Percentiles rank a stretch among this genome's conserved stretches.
phyloP scores from a whole-genome alignment of 768 basidiomycete species.

The Fomitopsis serialis region DNA sequence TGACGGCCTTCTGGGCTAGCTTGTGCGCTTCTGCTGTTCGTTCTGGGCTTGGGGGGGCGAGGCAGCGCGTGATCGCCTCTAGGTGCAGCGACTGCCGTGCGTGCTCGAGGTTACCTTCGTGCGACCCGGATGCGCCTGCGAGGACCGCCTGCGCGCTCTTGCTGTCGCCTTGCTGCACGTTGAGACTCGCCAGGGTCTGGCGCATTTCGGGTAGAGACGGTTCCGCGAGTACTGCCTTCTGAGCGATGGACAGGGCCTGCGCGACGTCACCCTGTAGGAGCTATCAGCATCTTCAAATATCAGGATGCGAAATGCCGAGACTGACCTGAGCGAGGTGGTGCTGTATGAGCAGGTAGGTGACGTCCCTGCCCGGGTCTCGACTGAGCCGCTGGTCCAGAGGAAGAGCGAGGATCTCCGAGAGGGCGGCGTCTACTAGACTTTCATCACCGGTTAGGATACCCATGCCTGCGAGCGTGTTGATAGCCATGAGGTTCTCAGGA shows the following conservation, averaged over 20 bases:
- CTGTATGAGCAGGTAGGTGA: conserved; percentile 65
- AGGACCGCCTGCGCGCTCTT: conserved; percentile 45
- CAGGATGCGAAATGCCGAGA: conserved; percentile 4
- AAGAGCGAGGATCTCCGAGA: conserved; percentile 73
- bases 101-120: conserved; percentile 29
- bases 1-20: conserved; percentile 57
- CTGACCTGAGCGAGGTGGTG: conserved; percentile 71
- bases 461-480: conserved; percentile 85
- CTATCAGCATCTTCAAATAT: not conserved
- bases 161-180: conserved; percentile 42
- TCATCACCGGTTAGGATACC: conserved; percentile 79
- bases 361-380: conserved; percentile 66
- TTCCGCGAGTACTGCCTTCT: conserved; percentile 52
- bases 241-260: conserved; percentile 47
- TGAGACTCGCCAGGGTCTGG: conserved; percentile 48
- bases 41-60: conserved; percentile 23
- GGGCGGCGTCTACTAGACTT: conserved; percentile 76
- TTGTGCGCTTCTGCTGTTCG: conserved; percentile 26
- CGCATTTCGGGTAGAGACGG: conserved; percentile 47
- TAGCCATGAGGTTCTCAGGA: conserved; percentile 73
- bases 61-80: conserved; percentile 34
- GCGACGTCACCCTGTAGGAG: conserved; percentile 38
- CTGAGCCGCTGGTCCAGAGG: conserved; percentile 58
- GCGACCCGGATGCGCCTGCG: conserved; percentile 14
- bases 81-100: conserved; percentile 42